These are phyloP conservation scores for Trypanosoma cruzi DNA, from an alignment of 208 protist species.

Conservation along the genomic window DNA sequence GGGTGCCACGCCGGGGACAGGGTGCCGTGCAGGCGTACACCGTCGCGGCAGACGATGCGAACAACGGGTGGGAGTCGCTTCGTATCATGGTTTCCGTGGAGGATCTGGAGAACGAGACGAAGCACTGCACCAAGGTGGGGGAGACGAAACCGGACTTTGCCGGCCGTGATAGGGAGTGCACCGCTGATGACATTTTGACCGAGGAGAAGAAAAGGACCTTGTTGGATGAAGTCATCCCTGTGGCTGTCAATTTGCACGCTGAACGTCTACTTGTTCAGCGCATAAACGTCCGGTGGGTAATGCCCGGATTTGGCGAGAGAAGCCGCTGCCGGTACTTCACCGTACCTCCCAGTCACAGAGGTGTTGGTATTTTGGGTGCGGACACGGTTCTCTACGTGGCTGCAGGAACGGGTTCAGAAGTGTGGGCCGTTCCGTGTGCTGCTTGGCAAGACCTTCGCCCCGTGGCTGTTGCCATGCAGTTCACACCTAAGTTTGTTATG, in stretches of 20 bases:
- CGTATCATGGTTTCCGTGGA: constrained; percentile 38
- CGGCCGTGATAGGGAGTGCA: constrained; percentile 11
- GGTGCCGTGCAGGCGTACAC: constrained; percentile 14
- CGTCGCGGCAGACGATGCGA: too few species aligned
- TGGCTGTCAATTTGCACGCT: constrained; percentile 38
- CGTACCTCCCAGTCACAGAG: constrained; percentile 7
- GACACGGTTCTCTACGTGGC: constrained; percentile 30
- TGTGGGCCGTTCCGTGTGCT: constrained; percentile 1
- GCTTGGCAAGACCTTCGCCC: constrained; percentile 63
- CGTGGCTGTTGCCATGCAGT: constrained; percentile 48
- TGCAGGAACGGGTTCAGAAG: neutral
- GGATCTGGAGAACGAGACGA: constrained; percentile 34
- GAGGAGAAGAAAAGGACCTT: constrained; percentile 26
- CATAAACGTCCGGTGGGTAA: constrained; percentile 3
- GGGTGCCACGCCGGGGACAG: neutral
- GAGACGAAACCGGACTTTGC: constrained; percentile 10
- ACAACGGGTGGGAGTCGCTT: constrained; percentile 30
- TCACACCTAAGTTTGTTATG: constrained; percentile 5
- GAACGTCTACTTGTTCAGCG: constrained; percentile 54
- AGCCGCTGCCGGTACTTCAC: constrained; percentile 28
- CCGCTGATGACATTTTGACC: constrained; percentile 34
- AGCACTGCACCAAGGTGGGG: constrained; percentile 3
- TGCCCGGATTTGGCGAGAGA: constrained; percentile 16
- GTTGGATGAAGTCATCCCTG: constrained; percentile 34
- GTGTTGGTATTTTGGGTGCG: constrained; percentile 6